These are phyloP conservation scores for Fusarium sp. DNA, from an alignment of 2,329 filamentous ascomycete species.

Conservation along the genomic window DNA sequence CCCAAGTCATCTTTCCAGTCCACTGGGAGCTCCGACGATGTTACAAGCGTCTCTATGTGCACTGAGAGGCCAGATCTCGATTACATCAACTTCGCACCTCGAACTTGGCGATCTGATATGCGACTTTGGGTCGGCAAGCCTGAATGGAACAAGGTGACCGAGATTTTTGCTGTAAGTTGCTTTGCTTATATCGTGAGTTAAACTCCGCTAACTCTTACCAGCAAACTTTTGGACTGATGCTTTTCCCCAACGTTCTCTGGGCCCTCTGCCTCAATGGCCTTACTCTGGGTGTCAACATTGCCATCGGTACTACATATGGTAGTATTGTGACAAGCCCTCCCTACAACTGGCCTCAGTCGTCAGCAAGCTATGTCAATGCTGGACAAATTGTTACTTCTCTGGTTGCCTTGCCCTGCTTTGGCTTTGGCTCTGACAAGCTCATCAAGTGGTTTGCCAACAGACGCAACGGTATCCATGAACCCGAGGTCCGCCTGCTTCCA, in stretches of 20 bases:
- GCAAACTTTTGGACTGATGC: conserved; percentile 43
- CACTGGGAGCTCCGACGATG: conserved; percentile 14
- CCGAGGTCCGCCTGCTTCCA: conserved; percentile 40
- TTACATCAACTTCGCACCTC: conserved; percentile 37
- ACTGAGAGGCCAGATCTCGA: conserved; percentile 40
- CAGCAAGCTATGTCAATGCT: conserved; percentile 41
- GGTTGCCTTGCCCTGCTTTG: conserved; percentile 39
- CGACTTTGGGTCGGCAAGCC: conserved; percentile 42
- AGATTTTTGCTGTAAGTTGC: conserved; percentile 30
- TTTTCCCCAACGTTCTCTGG: conserved; percentile 46
- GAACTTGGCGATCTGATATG: conserved; percentile 43
- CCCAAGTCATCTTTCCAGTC: conserved; percentile 21
- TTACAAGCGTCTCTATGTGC: conserved; percentile 19
- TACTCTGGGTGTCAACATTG: conserved; percentile 43
- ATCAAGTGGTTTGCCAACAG: conserved; percentile 42
- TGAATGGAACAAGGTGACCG: conserved; percentile 31
- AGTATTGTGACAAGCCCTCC: conserved; percentile 35
- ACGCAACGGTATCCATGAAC: conserved; percentile 42
- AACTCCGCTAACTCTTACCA: conserved; percentile 2
- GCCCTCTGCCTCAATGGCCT: conserved; percentile 42
- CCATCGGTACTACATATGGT: conserved; percentile 44
- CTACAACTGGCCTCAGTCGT: conserved; percentile 43
- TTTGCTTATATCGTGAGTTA: background rate
- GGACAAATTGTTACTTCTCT: conserved; percentile 43
- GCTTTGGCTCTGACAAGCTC: conserved; percentile 40